A percentile compares a stretch with the other conserved stretches of the same genome.
phyloP scores from a whole-genome alignment of 2,329 filamentous ascomycete genomes.

The Aspergillus thermomutatus region DNA sequence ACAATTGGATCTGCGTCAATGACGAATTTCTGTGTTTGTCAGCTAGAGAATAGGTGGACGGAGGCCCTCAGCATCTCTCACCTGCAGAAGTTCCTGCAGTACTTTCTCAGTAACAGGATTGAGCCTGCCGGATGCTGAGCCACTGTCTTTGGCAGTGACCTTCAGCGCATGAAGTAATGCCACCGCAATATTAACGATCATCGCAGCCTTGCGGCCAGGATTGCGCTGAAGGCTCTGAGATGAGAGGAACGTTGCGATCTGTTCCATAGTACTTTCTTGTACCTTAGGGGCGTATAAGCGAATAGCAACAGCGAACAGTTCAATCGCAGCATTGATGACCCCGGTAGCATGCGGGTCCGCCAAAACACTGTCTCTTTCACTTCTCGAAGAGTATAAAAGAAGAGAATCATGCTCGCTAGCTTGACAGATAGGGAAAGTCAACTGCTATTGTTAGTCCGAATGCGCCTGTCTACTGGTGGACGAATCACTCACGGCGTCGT shows the following conservation, averaged over 20 bases:
- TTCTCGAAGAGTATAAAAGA: constrained; percentile 63
- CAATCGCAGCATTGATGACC: constrained; percentile 90
- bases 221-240: constrained; percentile 78
- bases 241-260: constrained; percentile 85
- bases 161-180: constrained; percentile 78
- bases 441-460: constrained; percentile 27
- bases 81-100: constrained; percentile 68
- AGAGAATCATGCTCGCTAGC: constrained; percentile 89
- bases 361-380: constrained; percentile 43
- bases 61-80: constrained; percentile 46
- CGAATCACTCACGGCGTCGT: constrained; percentile 38
- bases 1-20: constrained; percentile 82
- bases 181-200: constrained; percentile 83
- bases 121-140: constrained; percentile 68
- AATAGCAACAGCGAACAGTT: constrained; percentile 86
- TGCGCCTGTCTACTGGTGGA: not conserved
- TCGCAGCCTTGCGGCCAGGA: constrained; percentile 81
- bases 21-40: constrained; percentile 61
- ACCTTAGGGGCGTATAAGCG: constrained; percentile 86
- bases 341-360: constrained; percentile 86
- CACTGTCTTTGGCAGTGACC: constrained; percentile 77
- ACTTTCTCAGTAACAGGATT: constrained; percentile 73
- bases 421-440: constrained; percentile 66
- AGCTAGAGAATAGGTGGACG: not conserved
- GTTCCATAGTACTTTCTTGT: constrained; percentile 92